These are phyloP conservation scores for Backusella circina DNA, from an alignment of 192 early-diverging fungal genomes.

Conservation along the genomic window DNA sequence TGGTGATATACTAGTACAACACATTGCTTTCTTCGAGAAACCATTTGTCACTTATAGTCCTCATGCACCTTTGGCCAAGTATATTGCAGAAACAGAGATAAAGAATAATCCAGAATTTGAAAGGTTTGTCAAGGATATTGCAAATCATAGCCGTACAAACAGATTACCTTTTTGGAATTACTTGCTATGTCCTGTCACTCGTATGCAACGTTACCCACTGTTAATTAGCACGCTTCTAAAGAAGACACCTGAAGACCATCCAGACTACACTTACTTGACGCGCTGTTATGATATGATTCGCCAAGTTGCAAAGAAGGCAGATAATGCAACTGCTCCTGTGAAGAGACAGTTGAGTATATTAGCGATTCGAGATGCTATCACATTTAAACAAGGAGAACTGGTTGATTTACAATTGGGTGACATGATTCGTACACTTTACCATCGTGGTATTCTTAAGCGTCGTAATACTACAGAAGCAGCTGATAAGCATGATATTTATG, in stretches of 20 bases:
- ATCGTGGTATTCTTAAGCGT: conserved; percentile 73
- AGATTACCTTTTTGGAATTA: conserved; percentile 31
- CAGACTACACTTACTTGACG: conserved; percentile 67
- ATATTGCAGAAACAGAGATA: conserved; percentile 76
- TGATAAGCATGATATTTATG: conserved; percentile 65
- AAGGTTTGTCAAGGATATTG: conserved; percentile 62
- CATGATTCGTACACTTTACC: conserved; percentile 65
- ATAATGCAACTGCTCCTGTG: background rate
- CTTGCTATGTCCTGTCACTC: conserved; percentile 76
- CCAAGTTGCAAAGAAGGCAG: background rate
- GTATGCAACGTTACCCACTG: conserved; percentile 85
- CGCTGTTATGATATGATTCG: conserved; percentile 17
- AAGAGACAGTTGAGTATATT: conserved; percentile 11
- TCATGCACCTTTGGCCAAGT: conserved; percentile 76
- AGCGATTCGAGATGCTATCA: conserved; percentile 18
- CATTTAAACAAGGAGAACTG: conserved; percentile 30
- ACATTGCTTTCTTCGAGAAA: conserved; percentile 63
- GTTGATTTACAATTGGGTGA: conserved; percentile 74
- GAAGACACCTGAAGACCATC: conserved; percentile 74
- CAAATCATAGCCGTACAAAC: conserved; percentile 12
- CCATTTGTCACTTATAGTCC: conserved; percentile 82
- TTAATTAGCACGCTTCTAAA: conserved; percentile 81
- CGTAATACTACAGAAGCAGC: conserved; percentile 35
- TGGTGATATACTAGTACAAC: conserved; percentile 80
- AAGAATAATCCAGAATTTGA: conserved; percentile 59